Conservation (phyloP, 768 basidiomycete species). For the Boletellus sp. region DNA sequence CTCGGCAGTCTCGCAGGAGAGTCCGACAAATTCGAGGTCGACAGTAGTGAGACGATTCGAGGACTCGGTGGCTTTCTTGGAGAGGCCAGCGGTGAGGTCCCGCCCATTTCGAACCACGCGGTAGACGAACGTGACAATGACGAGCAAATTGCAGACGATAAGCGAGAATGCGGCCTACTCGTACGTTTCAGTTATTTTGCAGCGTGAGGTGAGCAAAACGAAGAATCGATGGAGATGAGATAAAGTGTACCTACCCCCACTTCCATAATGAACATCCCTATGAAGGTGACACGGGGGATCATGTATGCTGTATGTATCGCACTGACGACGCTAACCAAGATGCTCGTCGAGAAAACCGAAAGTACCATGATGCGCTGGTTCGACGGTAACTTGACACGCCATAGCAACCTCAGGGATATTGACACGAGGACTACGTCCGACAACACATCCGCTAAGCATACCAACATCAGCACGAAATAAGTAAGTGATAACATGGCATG, state of each 20-base stretch:
- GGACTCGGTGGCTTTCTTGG: background rate
- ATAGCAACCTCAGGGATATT: conserved; percentile 44
- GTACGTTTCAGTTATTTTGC: background rate
- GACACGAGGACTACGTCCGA: conserved; percentile 44
- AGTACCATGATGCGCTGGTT: conserved; percentile 39
- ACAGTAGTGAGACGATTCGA: conserved; percentile 24
- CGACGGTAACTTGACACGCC: conserved; percentile 38
- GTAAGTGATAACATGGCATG: too few relatives aligned
- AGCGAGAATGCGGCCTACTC: conserved; percentile 34
- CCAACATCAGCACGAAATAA: background rate
- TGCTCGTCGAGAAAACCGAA: conserved; percentile 50
- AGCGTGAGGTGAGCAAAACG: too few relatives aligned
- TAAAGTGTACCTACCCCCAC: conserved; percentile 38
- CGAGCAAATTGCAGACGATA: conserved; percentile 41
- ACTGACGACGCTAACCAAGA: conserved; percentile 44
- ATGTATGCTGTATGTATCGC: conserved; percentile 41
- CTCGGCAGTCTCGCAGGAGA: background rate
- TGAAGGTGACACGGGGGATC: conserved; percentile 28
- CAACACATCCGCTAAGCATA: conserved; percentile 41
- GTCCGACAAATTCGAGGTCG: conserved; percentile 17
- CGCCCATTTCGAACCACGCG: conserved; percentile 10
- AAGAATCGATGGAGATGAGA: background rate
- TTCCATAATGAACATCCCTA: conserved; percentile 29
- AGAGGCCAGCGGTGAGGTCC: conserved; percentile 7
- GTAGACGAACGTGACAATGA: conserved; percentile 35